A percentile compares a stretch with the other conserved stretches of the same genome.
Evolutionary conservation across 129 eudicot species (phyloP).

Genomic region (Escallonia herrerae): DNA sequence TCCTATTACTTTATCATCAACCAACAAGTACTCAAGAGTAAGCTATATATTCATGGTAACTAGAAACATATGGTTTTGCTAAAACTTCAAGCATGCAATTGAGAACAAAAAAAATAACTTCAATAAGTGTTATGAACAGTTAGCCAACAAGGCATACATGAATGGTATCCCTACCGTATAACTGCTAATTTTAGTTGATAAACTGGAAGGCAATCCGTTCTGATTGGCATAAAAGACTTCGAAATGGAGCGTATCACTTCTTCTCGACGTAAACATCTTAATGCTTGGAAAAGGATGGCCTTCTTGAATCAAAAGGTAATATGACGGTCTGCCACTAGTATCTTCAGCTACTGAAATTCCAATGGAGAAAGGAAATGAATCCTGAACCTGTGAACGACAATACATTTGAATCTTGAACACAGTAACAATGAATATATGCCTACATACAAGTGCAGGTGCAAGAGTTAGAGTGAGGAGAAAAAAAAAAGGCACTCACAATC

Average conservation of each 20-base stretch:
- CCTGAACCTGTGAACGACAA: slow-evolving; percentile 68
- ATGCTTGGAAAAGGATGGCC: slow-evolving; percentile 70
- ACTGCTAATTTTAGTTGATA: slow-evolving; percentile 49
- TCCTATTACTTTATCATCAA: too few relatives aligned
- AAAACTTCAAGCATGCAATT: not conserved
- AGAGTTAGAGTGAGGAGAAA: not conserved
- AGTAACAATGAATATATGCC: not conserved
- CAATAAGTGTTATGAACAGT: not conserved
- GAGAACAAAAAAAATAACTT: not conserved
- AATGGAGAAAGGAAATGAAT: slow-evolving; percentile 76
- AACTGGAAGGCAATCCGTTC: slow-evolving; percentile 70
- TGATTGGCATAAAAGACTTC: slow-evolving; percentile 54
- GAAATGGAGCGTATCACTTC: slow-evolving; percentile 49
- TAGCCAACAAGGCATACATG: not conserved
- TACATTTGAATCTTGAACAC: not conserved
- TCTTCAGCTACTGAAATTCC: slow-evolving; percentile 64
- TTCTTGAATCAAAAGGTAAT: slow-evolving; percentile 59
- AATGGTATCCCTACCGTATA: slow-evolving; percentile 39
- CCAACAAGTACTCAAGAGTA: too few relatives aligned
- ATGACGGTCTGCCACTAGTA: slow-evolving; percentile 37
- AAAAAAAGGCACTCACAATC: not conserved
- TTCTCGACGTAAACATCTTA: slow-evolving; percentile 59
- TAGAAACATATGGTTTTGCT: not conserved
- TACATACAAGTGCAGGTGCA: not conserved
- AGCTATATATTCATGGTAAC: too few relatives aligned